Conservation (phyloP, 345 rosid species). For the Noccaea caerulescens region DNA sequence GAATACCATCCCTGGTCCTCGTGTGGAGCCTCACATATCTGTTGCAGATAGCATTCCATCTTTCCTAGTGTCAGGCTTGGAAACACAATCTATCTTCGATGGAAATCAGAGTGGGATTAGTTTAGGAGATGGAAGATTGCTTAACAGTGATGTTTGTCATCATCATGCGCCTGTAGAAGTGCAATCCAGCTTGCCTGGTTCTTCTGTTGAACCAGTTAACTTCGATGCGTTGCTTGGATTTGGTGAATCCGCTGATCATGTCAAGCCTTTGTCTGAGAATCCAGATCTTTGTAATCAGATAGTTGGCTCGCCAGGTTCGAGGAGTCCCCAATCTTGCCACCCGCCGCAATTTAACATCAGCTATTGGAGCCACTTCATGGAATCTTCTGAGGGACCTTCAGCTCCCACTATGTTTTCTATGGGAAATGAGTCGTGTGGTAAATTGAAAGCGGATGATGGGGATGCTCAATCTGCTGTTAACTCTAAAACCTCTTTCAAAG, state of each 20-base stretch:
- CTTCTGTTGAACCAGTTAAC: constrained; percentile 46
- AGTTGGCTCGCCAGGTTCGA: constrained; percentile 67
- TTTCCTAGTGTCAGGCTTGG: constrained; percentile 38
- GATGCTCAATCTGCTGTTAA: constrained; percentile 24
- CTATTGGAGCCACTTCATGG: constrained; percentile 51
- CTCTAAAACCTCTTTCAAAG: constrained; percentile 3
- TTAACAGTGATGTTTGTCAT: constrained; percentile 38
- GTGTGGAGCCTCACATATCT: constrained; percentile 25
- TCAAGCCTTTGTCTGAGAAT: constrained; percentile 50
- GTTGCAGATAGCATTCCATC: constrained; percentile 41
- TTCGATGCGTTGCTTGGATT: constrained; percentile 44
- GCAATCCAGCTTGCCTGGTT: constrained; percentile 42
- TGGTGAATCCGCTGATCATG: constrained; percentile 42
- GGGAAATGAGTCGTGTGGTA: constrained; percentile 29
- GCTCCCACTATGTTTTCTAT: constrained; percentile 37
- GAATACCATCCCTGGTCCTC: constrained; percentile 41
- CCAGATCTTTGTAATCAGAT: constrained; percentile 49
- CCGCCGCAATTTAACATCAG: constrained; percentile 46
- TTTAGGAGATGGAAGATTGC: constrained; percentile 39
- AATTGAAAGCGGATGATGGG: constrained; percentile 12
- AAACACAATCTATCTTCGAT: constrained; percentile 45
- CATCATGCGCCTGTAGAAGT: constrained; percentile 43
- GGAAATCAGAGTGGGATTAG: constrained; percentile 46
- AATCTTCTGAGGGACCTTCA: constrained; percentile 36
- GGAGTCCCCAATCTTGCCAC: constrained; percentile 52